A percentile compares a stretch with the other conserved stretches of the same genome.
Conservation (phyloP, 495 filamentous ascomycete species). For the Jackrogersella minutella region DNA sequence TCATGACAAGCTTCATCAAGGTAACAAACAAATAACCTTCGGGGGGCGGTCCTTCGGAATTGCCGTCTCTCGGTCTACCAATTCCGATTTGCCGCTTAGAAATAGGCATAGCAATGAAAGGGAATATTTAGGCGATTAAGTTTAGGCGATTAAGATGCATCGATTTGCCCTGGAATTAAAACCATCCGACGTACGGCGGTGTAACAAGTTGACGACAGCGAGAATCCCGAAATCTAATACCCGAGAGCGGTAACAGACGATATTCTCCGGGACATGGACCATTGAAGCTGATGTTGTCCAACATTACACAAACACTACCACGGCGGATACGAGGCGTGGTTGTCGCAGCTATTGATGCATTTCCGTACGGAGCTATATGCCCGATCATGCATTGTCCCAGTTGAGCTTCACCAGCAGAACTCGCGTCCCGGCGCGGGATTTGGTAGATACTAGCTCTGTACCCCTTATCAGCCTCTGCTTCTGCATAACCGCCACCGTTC, state of each 20-base stretch:
- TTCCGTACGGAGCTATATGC: slow-evolving; percentile 12
- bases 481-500: slow-evolving; percentile 14
- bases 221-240: slow-evolving; percentile 20
- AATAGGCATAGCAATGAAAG: slow-evolving; percentile 22
- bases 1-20: slow-evolving; percentile 23
- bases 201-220: slow-evolving; percentile 2
- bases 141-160: background rate
- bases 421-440: slow-evolving; percentile 11
- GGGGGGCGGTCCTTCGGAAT: slow-evolving; percentile 34
- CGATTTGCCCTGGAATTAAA: background rate
- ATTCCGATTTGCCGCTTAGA: slow-evolving; percentile 31
- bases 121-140: too few species aligned
- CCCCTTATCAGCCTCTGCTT: slow-evolving; percentile 18
- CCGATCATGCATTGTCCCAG: slow-evolving; percentile 21
- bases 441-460: background rate
- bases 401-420: background rate
- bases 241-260: slow-evolving; percentile 4
- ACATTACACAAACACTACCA: slow-evolving; percentile 35
- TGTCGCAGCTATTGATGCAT: slow-evolving; percentile 1
- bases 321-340: slow-evolving; percentile 34
- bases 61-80: slow-evolving; percentile 32
- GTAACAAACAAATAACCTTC: slow-evolving; percentile 21
- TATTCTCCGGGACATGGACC: slow-evolving; percentile 10
- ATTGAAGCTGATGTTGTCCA: background rate
- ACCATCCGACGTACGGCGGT: slow-evolving; percentile 1